A percentile compares a stretch with the other conserved stretches of the same genome.
phyloP scores from a whole-genome alignment of 116 monocot genomes.

The Iris pallida region DNA sequence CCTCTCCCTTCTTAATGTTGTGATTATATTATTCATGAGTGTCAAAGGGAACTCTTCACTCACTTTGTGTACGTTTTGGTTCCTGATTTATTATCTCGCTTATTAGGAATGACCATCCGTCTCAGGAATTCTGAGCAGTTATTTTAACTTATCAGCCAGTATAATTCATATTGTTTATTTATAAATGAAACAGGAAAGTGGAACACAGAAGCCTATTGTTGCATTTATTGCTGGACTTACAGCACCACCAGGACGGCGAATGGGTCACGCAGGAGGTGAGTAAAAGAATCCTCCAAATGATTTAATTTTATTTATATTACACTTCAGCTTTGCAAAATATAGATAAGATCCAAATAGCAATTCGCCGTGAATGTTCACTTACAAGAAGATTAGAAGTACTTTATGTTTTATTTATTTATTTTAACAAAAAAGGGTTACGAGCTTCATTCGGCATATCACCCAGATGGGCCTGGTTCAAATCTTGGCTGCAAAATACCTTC shows the following conservation, averaged over 20 bases:
- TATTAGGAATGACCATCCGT: not conserved
- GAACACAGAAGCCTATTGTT: slow-evolving; percentile 89
- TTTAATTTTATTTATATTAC: not conserved
- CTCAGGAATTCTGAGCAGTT: no score
- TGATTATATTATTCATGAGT: no score
- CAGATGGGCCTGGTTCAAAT: no score
- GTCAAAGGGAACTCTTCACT: no score
- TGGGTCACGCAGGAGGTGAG: slow-evolving; percentile 98
- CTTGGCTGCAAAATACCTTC: no score
- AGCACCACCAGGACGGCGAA: slow-evolving; percentile 93
- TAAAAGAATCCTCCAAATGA: no score
- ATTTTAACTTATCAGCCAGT: no score
- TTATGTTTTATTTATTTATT: no score
- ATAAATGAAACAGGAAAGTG: slow-evolving; percentile 61
- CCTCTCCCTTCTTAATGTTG: no score
- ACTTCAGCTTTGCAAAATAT: not conserved
- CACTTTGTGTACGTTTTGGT: not conserved
- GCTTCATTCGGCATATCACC: no score
- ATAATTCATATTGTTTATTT: not conserved
- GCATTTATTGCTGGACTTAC: slow-evolving; percentile 99
- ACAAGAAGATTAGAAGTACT: no score
- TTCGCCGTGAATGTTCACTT: not conserved
- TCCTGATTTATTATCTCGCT: not conserved
- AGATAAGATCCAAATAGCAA: not conserved
- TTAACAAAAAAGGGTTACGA: no score